Base-by-base conservation (phyloP, 768 basidiomycete genomes). In the Termitomyces sp. region DNA sequence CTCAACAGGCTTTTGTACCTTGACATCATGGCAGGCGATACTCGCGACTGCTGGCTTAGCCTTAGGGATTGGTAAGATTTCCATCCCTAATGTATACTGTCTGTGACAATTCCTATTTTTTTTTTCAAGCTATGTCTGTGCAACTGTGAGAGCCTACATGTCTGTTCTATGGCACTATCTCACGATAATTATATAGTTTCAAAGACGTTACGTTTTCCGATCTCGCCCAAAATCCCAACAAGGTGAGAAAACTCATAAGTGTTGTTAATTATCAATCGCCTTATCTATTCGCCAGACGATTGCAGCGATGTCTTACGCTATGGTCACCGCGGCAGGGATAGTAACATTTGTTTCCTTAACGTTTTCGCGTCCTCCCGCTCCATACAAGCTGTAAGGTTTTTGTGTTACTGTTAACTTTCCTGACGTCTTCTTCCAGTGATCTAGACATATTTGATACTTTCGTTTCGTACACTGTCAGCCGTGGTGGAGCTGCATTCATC, bases 61-160 rank as follows among this genome's bases (percentile, higher is more conserved):
- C n/a, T 46, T 63, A 4, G 62, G 62, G 9, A 63, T 61, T 3
- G 44, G 62, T 63, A 53, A 22, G 62, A 26, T 45, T 6, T 36
- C 16, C 14, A 52, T 33, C 43, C 7, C 33, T 36, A 42, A 10
- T 22, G 40, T 7, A 43, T 26, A 40, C 20, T n/a, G 9, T 40
- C 1, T 44, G 1, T 35, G 51, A 55, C 35, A 16, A 58, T 43
- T 36, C 46, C 28, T 52, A 28, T 57, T n/a, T n/a, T n/a, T n/a
- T n/a, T 45, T 51, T 55, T 38, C 49, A 52, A 33, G 53, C 16
- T 13, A 32, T 46, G 22, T 40, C 35, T 30, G 32, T 52, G 22
- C 2, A 46, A 8, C 54, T 35, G 33, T 53, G 36, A 36, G 33
- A 26, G 22, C 18, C 13, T 22, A 14, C 8, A 2, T 9, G 9